Conservation (phyloP, 176 grass and related monocot species). For the Echinochloa phyllopogon region DNA sequence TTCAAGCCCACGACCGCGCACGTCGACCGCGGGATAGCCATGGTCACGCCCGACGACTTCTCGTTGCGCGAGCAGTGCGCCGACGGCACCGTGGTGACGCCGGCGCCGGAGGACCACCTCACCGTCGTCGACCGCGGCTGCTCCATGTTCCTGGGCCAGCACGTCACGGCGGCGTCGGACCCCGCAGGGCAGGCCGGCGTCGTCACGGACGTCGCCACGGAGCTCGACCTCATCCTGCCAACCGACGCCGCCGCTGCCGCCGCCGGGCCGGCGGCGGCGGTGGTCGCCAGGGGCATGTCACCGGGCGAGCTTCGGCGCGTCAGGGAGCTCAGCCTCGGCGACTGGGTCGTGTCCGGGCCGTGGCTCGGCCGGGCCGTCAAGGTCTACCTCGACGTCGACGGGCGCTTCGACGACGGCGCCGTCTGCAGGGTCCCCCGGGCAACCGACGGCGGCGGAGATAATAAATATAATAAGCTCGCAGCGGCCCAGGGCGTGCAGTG, state of each 20-base stretch:
- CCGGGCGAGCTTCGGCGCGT: neutral
- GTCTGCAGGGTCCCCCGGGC: neutral
- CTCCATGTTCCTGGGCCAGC: neutral
- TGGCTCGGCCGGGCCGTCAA: neutral
- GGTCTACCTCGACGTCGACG: neutral
- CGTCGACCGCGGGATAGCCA: too few species aligned
- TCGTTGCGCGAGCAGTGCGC: neutral
- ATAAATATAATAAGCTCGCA: too few species aligned
- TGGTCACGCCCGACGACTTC: neutral
- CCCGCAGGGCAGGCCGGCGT: neutral
- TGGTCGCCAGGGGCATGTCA: neutral
- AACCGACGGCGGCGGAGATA: too few species aligned
- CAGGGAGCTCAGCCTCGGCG: neutral
- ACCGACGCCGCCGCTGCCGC: too few species aligned
- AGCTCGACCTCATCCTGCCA: neutral
- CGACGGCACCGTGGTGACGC: neutral
- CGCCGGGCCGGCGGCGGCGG: too few species aligned
- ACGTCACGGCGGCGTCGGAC: neutral
- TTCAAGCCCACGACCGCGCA: neutral
- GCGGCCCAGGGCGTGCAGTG: too few species aligned
- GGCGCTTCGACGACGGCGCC: slow-evolving; percentile 13
- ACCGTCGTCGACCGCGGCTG: neutral
- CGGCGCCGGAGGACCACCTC: neutral
- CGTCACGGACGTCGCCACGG: neutral
- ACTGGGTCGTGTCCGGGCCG: neutral